These are phyloP conservation scores for Aspergillus baeticus DNA, from an alignment of 495 filamentous ascomycete genomes.

Conservation along the genomic window DNA sequence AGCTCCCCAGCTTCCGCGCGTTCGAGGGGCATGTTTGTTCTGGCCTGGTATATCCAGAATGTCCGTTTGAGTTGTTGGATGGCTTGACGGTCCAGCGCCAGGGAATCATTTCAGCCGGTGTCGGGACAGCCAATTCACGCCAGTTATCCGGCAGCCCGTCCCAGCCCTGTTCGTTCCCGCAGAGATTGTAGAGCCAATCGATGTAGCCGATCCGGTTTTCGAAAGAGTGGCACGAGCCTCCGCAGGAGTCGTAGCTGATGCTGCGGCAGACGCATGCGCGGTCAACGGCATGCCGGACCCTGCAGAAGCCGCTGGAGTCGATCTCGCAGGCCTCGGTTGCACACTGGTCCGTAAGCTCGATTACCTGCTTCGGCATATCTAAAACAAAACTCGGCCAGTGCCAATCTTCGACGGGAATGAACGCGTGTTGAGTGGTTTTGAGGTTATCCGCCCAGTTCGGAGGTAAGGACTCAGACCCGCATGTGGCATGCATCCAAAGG, in stretches of 20 bases:
- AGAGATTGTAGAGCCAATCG: slow-evolving; percentile 19
- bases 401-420: slow-evolving; percentile 14
- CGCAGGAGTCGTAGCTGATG: slow-evolving; percentile 17
- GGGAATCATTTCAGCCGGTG: slow-evolving; percentile 14
- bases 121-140: slow-evolving; percentile 16
- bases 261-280: slow-evolving; percentile 18
- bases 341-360: slow-evolving; percentile 10
- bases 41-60: background rate
- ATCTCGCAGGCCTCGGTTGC: slow-evolving; percentile 13
- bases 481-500: slow-evolving; percentile 13
- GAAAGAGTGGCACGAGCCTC: slow-evolving; percentile 17
- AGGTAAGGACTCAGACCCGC: slow-evolving; percentile 9
- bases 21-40: slow-evolving; percentile 13
- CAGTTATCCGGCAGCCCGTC: slow-evolving; percentile 18
- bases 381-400: slow-evolving; percentile 13
- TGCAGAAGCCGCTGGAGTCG: slow-evolving; percentile 12
- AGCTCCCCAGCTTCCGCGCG: slow-evolving; percentile 12
- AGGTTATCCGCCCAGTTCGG: slow-evolving; percentile 8
- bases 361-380: slow-evolving; percentile 12
- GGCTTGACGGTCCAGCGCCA: slow-evolving; percentile 17
- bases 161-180: slow-evolving; percentile 16
- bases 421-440: slow-evolving; percentile 14
- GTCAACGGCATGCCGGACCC: slow-evolving; percentile 13
- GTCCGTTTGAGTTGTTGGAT: slow-evolving; percentile 4
- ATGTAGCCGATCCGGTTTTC: slow-evolving; percentile 17